A percentile compares a stretch with the other conserved stretches of the same genome.
These are phyloP conservation scores for Paspalum notatum DNA, from an alignment of 176 grass and related monocot genomes.

Conservation along the genomic window DNA sequence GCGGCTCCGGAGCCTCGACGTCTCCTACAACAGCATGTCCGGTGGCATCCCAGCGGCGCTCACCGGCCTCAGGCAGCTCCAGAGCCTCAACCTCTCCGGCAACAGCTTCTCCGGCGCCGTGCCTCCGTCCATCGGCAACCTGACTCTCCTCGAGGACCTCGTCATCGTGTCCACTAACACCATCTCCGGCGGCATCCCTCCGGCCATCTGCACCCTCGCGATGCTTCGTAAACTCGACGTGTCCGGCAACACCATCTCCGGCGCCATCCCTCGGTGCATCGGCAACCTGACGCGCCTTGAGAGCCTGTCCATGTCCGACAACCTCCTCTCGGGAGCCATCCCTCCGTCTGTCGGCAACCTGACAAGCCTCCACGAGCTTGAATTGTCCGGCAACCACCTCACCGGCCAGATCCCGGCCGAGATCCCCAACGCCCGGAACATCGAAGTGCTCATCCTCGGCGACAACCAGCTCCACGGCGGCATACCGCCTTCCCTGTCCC, in stretches of 20 bases:
- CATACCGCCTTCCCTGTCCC: constrained; percentile 55
- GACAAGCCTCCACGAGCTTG: constrained; percentile 26
- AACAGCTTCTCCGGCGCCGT: constrained; percentile 49
- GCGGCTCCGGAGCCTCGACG: constrained; percentile 30
- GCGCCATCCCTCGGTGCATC: constrained; percentile 29
- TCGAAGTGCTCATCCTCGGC: constrained; percentile 21
- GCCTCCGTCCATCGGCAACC: constrained; percentile 41
- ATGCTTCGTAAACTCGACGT: constrained; percentile 33
- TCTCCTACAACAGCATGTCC: constrained; percentile 40
- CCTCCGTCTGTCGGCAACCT: constrained; percentile 45
- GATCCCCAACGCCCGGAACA: constrained; percentile 43
- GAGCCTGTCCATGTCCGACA: constrained; percentile 31
- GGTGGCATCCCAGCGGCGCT: constrained; percentile 22
- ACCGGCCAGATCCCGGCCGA: constrained; percentile 63
- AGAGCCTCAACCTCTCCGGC: constrained; percentile 12
- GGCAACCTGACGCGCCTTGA: constrained; percentile 49
- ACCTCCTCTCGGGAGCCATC: constrained; percentile 35
- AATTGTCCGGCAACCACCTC: constrained; percentile 49
- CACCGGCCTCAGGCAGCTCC: constrained; percentile 35
- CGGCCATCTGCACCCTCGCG: constrained; percentile 42
- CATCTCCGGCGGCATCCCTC: constrained; percentile 36
- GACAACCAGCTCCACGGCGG: constrained; percentile 46
- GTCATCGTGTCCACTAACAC: constrained; percentile 34
- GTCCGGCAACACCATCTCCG: constrained; percentile 41
- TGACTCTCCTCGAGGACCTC: constrained; percentile 39